Evolutionary conservation across 768 basidiomycete species (phyloP).

Genomic region (Crassisporium funariophilum): DNA sequence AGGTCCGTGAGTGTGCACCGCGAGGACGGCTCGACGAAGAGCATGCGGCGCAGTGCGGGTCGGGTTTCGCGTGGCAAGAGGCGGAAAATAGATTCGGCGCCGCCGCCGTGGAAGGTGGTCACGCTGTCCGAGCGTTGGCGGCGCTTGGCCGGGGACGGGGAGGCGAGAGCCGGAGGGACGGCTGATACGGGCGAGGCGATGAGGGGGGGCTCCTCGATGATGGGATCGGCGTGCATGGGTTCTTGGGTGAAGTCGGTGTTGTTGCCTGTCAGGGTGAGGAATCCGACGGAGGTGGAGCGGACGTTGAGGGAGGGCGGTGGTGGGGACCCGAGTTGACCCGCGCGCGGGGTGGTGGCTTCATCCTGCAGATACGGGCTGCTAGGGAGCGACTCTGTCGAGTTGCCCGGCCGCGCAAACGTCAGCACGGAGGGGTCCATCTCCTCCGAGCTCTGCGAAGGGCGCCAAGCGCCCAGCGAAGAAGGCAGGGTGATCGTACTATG

Average conservation of each 20-base stretch:
- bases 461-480: constrained; percentile 24
- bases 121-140: constrained; percentile 53
- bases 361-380: constrained; percentile 24
- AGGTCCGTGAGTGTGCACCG: constrained; percentile 94
- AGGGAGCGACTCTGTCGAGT: constrained; percentile 74
- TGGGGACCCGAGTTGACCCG: constrained; percentile 19
- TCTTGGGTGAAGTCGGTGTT: too few relatives aligned
- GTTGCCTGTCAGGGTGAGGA: too few relatives aligned
- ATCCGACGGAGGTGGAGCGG: too few relatives aligned
- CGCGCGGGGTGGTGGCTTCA: constrained; percentile 39
- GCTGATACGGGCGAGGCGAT: constrained; percentile 1
- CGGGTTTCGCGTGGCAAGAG: constrained; percentile 93
- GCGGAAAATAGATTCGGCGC: constrained; percentile 95
- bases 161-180: constrained; percentile 2
- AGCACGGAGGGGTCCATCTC: constrained; percentile 79
- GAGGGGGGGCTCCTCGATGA: constrained; percentile 1
- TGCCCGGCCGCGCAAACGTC: constrained; percentile 72
- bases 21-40: constrained; percentile 84
- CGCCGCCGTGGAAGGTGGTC: constrained; percentile 69
- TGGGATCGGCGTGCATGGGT: too few relatives aligned
- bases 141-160: constrained; percentile 24
- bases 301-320: constrained; percentile 7
- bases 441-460: constrained; percentile 42
- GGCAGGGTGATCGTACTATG: constrained; percentile 42
- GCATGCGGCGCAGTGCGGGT: constrained; percentile 88